phyloP scores from a whole-genome alignment of 2,329 filamentous ascomycete species.

The Ramichloridium luteum region DNA sequence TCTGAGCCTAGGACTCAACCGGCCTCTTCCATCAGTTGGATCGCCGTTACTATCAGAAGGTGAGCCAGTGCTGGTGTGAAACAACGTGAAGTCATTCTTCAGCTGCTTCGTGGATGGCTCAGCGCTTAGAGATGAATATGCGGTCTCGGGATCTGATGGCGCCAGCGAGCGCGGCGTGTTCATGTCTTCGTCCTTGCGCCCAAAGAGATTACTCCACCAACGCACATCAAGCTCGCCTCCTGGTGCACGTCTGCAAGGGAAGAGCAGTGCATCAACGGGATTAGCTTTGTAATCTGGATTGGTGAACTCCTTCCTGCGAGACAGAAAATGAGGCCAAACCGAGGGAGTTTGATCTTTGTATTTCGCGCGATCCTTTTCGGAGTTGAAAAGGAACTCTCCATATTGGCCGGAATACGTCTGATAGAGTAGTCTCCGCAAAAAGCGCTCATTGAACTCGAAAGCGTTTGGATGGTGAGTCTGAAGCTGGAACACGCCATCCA shows the following conservation, averaged over 20 bases:
- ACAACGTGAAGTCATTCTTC: constrained; percentile 4
- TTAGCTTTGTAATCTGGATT: constrained; percentile 67
- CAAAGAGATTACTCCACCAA: constrained; percentile 89
- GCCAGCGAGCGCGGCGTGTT: constrained; percentile 44
- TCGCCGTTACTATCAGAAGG: constrained; percentile 3
- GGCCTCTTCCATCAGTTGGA: constrained; percentile 1
- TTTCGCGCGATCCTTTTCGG: constrained; percentile 65
- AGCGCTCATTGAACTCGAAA: constrained; percentile 94
- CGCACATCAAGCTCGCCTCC: constrained; percentile 50
- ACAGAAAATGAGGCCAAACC: constrained; percentile 93
- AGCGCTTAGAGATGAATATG: constrained; percentile 1
- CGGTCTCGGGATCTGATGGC: constrained; percentile 5
- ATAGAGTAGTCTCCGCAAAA: constrained; percentile 77
- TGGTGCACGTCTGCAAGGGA: constrained; percentile 43
- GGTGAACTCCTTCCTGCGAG: constrained; percentile 64
- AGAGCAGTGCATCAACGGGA: constrained; percentile 71
- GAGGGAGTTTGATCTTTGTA: constrained; percentile 64
- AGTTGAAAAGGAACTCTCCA: constrained; percentile 92
- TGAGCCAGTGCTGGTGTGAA: constrained; percentile 1
- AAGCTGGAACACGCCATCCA: constrained; percentile 87
- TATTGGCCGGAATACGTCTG: constrained; percentile 95
- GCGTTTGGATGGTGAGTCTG: constrained; percentile 72
- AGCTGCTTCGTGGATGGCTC: constrained; percentile 5
- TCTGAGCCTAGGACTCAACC: no score
- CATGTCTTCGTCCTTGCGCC: constrained; percentile 82